These are phyloP conservation scores for Metarhizium brunneum DNA, from an alignment of 2,329 filamentous ascomycete species.

Conservation along the genomic window DNA sequence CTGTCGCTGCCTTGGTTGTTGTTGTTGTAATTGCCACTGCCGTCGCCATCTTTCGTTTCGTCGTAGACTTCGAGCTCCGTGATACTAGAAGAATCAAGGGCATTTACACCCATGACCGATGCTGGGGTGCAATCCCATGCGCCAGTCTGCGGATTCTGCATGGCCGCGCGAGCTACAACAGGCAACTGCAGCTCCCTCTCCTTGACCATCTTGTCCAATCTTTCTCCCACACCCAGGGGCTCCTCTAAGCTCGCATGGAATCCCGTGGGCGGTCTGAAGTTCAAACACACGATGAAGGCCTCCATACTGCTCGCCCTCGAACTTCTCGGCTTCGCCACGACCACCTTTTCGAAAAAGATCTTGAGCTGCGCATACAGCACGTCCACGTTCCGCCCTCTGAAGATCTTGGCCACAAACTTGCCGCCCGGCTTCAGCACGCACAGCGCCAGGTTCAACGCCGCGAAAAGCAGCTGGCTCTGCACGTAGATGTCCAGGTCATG, in stretches of 20 bases:
- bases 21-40: slow-evolving; percentile 5
- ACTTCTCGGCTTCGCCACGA: slow-evolving; percentile 87
- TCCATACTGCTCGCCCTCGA: slow-evolving; percentile 95
- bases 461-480: slow-evolving; percentile 89
- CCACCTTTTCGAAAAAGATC: slow-evolving; percentile 75
- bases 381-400: slow-evolving; percentile 90
- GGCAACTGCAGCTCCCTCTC: slow-evolving; percentile 31
- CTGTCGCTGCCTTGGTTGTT: slow-evolving; percentile 13
- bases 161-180: slow-evolving; percentile 28
- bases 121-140: slow-evolving; percentile 30
- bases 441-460: slow-evolving; percentile 84
- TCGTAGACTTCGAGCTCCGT: slow-evolving; percentile 44
- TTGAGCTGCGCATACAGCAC: slow-evolving; percentile 89
- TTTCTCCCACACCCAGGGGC: slow-evolving; percentile 57
- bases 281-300: slow-evolving; percentile 90
- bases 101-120: slow-evolving; percentile 10
- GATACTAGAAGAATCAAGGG: slow-evolving; percentile 22
- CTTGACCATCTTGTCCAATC: slow-evolving; percentile 40
- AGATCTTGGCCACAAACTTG: slow-evolving; percentile 97
- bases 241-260: slow-evolving; percentile 69
- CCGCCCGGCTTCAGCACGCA: slow-evolving; percentile 89
- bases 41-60: slow-evolving; percentile 20
- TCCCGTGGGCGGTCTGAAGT: slow-evolving; percentile 70
- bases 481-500: slow-evolving; percentile 98
- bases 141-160: slow-evolving; percentile 36